Evolutionary conservation across 305 asterid species (phyloP), one percentile per base, ranked within the genome.

Genomic region (Solanum hybrid): DNA sequence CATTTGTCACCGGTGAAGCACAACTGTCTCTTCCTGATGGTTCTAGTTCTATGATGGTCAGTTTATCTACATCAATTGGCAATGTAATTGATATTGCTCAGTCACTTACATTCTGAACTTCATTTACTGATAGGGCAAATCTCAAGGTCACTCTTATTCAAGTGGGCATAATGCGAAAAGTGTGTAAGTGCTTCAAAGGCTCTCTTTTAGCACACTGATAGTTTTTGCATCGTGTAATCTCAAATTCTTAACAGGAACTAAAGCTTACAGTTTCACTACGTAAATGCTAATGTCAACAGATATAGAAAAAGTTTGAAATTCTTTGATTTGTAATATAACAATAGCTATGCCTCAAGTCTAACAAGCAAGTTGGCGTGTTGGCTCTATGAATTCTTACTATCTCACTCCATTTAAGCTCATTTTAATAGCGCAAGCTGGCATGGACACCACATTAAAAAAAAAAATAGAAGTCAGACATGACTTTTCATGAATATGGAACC

Each of bases 1-100:
- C 98, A 87, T 96, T 97, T 92, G 99, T 96, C 88, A 97, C 99
- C 64, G 97, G 96, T 89, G 95, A 95, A 90, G 93, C 94, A 36
- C 94, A 91, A 88, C 93, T 92, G 80, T 93, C 31, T 90, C 91
- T 88, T 82, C 93, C 96, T 60, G 88, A 56, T 32, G 88, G 22
- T 85, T 88, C 85, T 89, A 86, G 29, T 81, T 27, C 36, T 77
- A 35, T 10, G 32, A 85, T 32, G 88, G 88, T 85, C 77, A 85
- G 88, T 85, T 56, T 85, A 85, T 85, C 77, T 60, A 85, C 88
- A 32, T 85, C 88, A 60, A 12, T 85, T 85, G 88, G 51, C 31
- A 60, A 60, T 85, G 40, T 60, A 4, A 64, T 22, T 85, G 37
- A 60, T 85, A 85, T 20, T 56, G 5, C 51, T 60, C 51, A 85